Evolutionary conservation across 202 grass and related monocot genomes (phyloP).

Genomic region (Elaeis oleifera): DNA sequence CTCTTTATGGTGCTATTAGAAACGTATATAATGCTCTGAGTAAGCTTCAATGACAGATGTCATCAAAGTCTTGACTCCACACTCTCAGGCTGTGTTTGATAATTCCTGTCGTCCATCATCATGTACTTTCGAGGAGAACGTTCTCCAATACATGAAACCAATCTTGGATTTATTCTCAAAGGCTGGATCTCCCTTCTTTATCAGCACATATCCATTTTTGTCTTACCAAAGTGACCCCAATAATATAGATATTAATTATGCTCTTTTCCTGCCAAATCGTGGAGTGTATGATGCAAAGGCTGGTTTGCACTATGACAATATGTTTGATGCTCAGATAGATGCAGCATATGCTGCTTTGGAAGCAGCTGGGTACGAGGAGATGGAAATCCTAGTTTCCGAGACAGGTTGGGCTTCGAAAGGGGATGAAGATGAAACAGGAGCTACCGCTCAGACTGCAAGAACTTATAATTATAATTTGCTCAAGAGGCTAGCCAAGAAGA

Average conservation of each 20-base stretch:
- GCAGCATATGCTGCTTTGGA: slow-evolving; percentile 14
- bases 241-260: slow-evolving; percentile 4
- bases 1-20: slow-evolving; percentile 2
- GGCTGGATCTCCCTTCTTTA: slow-evolving; percentile 3
- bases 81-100: slow-evolving; percentile 8
- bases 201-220: slow-evolving; percentile 14
- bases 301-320: slow-evolving; percentile 15
- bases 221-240: slow-evolving; percentile 6
- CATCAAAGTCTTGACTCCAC: slow-evolving; percentile 1
- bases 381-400: slow-evolving; percentile 6
- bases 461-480: slow-evolving; percentile 10
- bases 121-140: slow-evolving; percentile 6
- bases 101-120: slow-evolving; percentile 15
- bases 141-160: slow-evolving; percentile 1
- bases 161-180: slow-evolving; percentile 6
- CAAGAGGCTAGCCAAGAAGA: slow-evolving; percentile 7
- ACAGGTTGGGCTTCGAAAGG: slow-evolving; percentile 14
- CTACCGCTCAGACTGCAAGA: slow-evolving; percentile 1
- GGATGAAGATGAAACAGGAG: slow-evolving; percentile 14
- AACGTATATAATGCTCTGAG: slow-evolving; percentile 3
- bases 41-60: neutral
- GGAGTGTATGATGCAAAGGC: slow-evolving; percentile 6
- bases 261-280: slow-evolving; percentile 4
- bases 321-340: slow-evolving; percentile 18
- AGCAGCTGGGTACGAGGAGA: slow-evolving; percentile 3